Base-by-base conservation (phyloP, 2,329 filamentous ascomycete genomes). In the Cordyceps fumosorosea region DNA sequence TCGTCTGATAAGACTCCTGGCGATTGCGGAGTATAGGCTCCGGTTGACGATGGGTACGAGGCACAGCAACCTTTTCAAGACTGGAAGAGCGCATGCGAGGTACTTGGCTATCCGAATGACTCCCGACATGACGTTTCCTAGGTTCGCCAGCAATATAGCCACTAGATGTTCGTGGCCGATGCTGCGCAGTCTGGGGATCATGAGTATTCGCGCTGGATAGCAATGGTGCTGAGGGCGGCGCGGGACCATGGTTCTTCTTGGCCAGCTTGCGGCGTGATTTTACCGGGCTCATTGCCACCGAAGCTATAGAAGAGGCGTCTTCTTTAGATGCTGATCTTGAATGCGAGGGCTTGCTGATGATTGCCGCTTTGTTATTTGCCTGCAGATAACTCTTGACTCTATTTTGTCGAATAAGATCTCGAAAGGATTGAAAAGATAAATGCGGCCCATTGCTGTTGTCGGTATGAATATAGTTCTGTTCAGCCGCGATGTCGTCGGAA, bases 391-490 rank as follows among this genome's bases (percentile, higher is more conserved):
- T 60, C 14, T 53, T 52, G 2, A 52, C 57, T 45, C 40, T 44
- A n/a, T 60, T 53, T 53, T 60, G 57, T 16, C 57, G 57, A 22
- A 60, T 53, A 8, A 62, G 65, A 45, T 66, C 67, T 44, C 67
- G 53, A 29, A 52, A 55, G 12, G 45, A 51, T 14, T 62, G 62
- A 18, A 60, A 63, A 7, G 63, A 55, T 10, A 53, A 40, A 10
- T 48, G 56, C 14, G 54, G 58, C 10, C 32, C 60, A 34, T 61
- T 32, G 50, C 54, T 44, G 18, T 48, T 61, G 20, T 66, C 63
- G 11, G 44, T 58, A 56, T 67, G 34, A 64, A 60, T 40, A 61
- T 57, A 26, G 65, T 65, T 45, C n/a, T 47, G 37, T 24, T 24
- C 20, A 16, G 42, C 24, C 18, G 5, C 18, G 18, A 53, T 45